Conservation (phyloP, 768 basidiomycete species). For the Termitomyces sp. region DNA sequence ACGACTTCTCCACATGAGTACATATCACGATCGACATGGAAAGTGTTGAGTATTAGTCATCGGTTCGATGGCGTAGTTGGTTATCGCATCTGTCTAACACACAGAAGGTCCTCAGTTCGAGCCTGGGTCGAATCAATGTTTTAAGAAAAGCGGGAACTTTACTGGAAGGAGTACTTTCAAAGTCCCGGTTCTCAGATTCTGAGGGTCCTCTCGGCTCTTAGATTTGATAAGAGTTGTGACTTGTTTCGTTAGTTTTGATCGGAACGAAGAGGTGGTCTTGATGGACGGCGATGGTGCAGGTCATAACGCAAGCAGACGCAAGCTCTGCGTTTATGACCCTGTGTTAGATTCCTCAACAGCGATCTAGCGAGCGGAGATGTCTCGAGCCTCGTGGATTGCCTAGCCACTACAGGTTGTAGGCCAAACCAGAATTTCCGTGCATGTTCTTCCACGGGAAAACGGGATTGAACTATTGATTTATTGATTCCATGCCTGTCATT, state of each 20-base stretch:
- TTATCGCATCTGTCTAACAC: constrained; percentile 73
- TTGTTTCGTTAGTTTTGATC: constrained; percentile 28
- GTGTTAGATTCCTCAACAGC: background rate
- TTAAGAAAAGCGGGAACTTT: too few relatives aligned
- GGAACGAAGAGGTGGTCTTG: constrained; percentile 25
- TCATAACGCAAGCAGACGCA: constrained; percentile 27
- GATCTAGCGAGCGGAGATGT: constrained; percentile 28
- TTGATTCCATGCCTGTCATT: constrained; percentile 31
- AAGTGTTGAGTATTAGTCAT: background rate
- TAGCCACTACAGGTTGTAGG: background rate
- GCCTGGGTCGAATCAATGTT: too few relatives aligned
- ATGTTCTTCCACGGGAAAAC: background rate
- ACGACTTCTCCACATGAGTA: too few relatives aligned
- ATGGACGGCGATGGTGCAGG: constrained; percentile 35
- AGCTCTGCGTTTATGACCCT: too few relatives aligned
- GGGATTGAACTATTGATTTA: background rate
- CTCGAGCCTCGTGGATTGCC: constrained; percentile 18
- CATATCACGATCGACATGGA: too few relatives aligned
- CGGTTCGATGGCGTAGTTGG: constrained; percentile 70
- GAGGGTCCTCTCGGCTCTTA: constrained; percentile 19
- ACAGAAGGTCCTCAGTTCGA: too few relatives aligned
- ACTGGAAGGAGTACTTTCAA: too few relatives aligned
- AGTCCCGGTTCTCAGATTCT: too few relatives aligned
- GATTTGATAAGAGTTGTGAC: constrained; percentile 15
- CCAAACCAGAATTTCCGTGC: constrained; percentile 12